Evolutionary conservation across 2,329 filamentous ascomycete genomes (phyloP).

Genomic region (Aspergillus floridensis): DNA sequence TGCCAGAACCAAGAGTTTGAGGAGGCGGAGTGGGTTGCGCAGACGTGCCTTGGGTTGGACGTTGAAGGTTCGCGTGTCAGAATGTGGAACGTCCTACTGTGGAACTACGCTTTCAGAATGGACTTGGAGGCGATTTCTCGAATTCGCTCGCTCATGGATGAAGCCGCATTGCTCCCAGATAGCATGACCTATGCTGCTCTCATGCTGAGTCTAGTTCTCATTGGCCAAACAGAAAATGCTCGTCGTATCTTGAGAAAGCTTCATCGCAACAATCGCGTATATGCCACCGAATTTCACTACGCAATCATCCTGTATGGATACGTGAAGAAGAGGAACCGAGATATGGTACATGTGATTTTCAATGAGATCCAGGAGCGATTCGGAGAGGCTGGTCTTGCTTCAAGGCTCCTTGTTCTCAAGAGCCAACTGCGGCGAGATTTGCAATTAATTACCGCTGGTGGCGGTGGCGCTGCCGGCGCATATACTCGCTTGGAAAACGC

Average conservation of each 20-base stretch:
- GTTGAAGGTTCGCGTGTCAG: constrained; percentile 55
- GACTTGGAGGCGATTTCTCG: constrained; percentile 55
- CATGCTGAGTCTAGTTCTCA: constrained; percentile 56
- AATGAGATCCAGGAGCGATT: constrained; percentile 40
- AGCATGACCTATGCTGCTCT: constrained; percentile 60
- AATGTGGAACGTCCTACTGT: constrained; percentile 77
- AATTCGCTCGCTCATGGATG: constrained; percentile 56
- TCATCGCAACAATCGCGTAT: constrained; percentile 37
- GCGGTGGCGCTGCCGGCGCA: constrained; percentile 9
- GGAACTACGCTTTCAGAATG: constrained; percentile 64
- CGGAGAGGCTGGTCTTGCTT: constrained; percentile 31
- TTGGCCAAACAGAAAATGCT: constrained; percentile 55
- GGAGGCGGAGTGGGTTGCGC: constrained; percentile 60
- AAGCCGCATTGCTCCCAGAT: constrained; percentile 52
- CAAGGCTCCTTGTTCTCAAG: constrained; percentile 37
- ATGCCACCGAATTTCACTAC: constrained; percentile 46
- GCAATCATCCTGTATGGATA: constrained; percentile 49
- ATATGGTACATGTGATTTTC: constrained; percentile 53
- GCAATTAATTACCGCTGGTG: constrained; percentile 18
- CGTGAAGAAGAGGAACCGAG: constrained; percentile 48
- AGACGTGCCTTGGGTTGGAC: constrained; percentile 53
- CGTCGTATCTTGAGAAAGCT: constrained; percentile 49
- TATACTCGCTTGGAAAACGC: constrained; percentile 30
- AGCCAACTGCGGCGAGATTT: constrained; percentile 36
- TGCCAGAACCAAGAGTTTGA: constrained; percentile 55